Conservation (phyloP, 1,139 yeast species). For the Yarrowia galli region DNA sequence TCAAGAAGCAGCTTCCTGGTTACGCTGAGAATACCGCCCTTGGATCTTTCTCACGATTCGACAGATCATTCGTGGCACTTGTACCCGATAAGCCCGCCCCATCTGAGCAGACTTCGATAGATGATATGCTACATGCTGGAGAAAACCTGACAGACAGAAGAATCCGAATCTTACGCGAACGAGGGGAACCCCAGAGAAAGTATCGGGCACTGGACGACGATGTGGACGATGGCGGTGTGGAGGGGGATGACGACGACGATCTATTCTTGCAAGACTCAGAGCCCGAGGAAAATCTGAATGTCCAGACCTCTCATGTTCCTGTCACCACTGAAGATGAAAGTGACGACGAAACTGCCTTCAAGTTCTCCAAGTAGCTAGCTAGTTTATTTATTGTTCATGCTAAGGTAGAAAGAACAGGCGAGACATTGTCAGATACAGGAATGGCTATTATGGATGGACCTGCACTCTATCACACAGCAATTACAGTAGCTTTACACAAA, state of each 20-base stretch:
- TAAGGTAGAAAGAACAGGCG: no score
- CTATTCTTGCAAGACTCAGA: constrained; percentile 19
- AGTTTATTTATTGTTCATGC: neutral
- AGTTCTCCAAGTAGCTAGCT: constrained; percentile 18
- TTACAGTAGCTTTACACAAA: no score
- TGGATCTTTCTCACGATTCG: constrained; percentile 23
- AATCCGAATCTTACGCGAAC: constrained; percentile 9
- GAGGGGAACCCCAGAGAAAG: constrained; percentile 20
- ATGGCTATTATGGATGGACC: no score
- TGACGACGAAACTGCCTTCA: constrained; percentile 32
- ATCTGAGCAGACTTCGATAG: constrained; percentile 5
- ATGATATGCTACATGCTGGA: constrained; percentile 7
- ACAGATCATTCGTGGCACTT: constrained; percentile 2
- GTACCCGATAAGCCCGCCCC: neutral
- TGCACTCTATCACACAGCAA: no score
- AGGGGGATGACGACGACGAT: neutral
- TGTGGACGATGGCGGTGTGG: neutral
- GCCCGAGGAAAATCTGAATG: neutral
- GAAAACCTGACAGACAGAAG: constrained; percentile 26
- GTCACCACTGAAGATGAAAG: constrained; percentile 36
- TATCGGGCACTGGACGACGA: constrained; percentile 13
- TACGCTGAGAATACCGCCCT: neutral
- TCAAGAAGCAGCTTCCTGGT: constrained; percentile 11
- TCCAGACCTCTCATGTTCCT: constrained; percentile 1
- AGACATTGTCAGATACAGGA: no score